These are phyloP conservation scores for Neckera pumila DNA, from an alignment of 225 moss, liverwort and hornwort species.

Conservation along the genomic window DNA sequence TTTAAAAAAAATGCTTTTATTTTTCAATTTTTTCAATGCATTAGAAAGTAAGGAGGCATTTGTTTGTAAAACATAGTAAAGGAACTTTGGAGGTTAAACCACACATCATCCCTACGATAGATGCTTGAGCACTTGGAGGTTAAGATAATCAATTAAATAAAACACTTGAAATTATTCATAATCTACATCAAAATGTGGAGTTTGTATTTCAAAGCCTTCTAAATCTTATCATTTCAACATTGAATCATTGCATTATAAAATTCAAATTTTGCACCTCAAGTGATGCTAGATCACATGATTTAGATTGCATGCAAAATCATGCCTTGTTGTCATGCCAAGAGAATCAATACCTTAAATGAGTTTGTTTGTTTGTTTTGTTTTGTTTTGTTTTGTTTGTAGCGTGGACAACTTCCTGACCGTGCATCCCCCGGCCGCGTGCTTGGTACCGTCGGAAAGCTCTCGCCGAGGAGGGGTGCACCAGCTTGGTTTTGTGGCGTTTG, in stretches of 20 bases:
- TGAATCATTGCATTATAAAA: background rate
- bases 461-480: too few species aligned
- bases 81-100: background rate
- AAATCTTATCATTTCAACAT: background rate
- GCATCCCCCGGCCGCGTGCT: too few species aligned
- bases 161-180: background rate
- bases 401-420: too few species aligned
- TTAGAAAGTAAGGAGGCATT: accelerated
- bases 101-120: accelerated
- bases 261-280: background rate
- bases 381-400: too few species aligned
- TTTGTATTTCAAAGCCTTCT: background rate
- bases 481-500: too few species aligned
- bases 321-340: background rate
- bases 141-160: background rate
- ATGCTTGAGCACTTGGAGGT: background rate
- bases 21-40: background rate
- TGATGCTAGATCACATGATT: background rate
- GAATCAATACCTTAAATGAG: too few species aligned
- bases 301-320: background rate
- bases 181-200: background rate
- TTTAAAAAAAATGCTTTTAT: background rate
- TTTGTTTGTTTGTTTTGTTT: too few species aligned
- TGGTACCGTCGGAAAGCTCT: too few species aligned
- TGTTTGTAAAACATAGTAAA: background rate